A percentile compares a stretch with the other conserved stretches of the same genome.
phyloP scores from a whole-genome alignment of 495 filamentous ascomycete species.

The Xylaria intraflava region DNA sequence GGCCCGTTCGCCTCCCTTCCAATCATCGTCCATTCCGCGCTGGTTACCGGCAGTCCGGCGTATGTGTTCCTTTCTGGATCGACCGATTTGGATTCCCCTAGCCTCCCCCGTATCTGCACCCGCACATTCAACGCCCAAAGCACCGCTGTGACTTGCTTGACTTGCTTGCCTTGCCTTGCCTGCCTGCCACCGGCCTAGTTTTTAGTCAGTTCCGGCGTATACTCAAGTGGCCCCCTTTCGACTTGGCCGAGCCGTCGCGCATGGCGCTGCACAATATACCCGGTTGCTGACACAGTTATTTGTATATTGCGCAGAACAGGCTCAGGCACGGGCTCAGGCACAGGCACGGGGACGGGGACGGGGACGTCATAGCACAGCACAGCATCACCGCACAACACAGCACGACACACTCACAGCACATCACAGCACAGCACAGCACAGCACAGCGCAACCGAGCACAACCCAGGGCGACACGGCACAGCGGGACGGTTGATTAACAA shows the following conservation, averaged over 20 bases:
- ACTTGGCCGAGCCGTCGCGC: constrained; percentile 7
- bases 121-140: constrained; percentile 28
- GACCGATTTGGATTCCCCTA: constrained; percentile 16
- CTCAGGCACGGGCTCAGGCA: no score
- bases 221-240: constrained; percentile 10
- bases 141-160: not conserved
- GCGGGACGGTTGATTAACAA: constrained; percentile 6
- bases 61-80: constrained; percentile 18
- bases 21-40: constrained; percentile 26
- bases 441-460: constrained; percentile 11
- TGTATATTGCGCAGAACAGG: constrained; percentile 1
- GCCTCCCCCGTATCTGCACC: constrained; percentile 20
- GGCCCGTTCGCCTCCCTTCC: constrained; percentile 23
- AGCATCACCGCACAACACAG: constrained; percentile 4
- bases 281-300: not conserved
- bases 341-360: constrained; percentile 8
- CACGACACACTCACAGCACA: constrained; percentile 9
- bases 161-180: constrained; percentile 5
- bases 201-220: not conserved
- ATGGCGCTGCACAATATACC: constrained; percentile 7
- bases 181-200: not conserved
- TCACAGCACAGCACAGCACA: constrained; percentile 8
- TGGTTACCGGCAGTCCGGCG: constrained; percentile 26
- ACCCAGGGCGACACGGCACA: constrained; percentile 11
- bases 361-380: not conserved